Evolutionary conservation across 768 basidiomycete genomes (phyloP).

Genomic region (Leccinellum rugosiceps): DNA sequence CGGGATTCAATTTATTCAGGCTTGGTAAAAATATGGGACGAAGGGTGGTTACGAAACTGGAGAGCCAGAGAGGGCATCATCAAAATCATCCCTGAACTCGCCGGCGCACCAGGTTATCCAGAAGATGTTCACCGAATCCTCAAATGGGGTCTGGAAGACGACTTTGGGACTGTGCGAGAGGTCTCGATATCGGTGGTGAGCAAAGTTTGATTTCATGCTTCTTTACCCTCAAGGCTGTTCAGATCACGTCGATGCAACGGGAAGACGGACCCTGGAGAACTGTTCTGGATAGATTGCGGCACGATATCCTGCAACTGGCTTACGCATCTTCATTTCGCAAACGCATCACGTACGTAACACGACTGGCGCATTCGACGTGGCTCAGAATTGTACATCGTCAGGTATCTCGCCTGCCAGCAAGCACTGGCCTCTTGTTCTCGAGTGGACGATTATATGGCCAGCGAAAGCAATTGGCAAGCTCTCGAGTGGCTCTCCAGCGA

Average conservation of each 20-base stretch:
- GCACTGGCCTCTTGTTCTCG: conserved; percentile 43
- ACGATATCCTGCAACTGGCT: conserved; percentile 44
- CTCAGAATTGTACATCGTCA: conserved; percentile 31
- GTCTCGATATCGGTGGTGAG: conserved; percentile 66
- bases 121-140: conserved; percentile 54
- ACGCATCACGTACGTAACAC: conserved; percentile 64
- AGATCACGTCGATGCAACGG: conserved; percentile 50
- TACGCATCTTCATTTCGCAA: conserved; percentile 49
- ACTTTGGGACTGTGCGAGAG: conserved; percentile 82
- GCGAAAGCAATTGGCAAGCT: conserved; percentile 46
- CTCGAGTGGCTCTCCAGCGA: conserved; percentile 61
- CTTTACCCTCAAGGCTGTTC: conserved; percentile 15
- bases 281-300: conserved; percentile 37
- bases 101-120: conserved; percentile 40
- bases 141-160: conserved; percentile 64
- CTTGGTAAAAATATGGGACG: conserved; percentile 54
- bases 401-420: conserved; percentile 73
- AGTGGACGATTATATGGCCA: conserved; percentile 36
- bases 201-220: conserved; percentile 6
- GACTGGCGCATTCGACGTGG: conserved; percentile 9
- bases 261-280: conserved; percentile 35
- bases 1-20: conserved; percentile 44
- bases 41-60: conserved; percentile 67
- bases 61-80: conserved; percentile 73
- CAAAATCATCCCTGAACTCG: conserved; percentile 50